phyloP scores from a whole-genome alignment of 257 asterid genomes.

The Parsonsia alboflavescens region DNA sequence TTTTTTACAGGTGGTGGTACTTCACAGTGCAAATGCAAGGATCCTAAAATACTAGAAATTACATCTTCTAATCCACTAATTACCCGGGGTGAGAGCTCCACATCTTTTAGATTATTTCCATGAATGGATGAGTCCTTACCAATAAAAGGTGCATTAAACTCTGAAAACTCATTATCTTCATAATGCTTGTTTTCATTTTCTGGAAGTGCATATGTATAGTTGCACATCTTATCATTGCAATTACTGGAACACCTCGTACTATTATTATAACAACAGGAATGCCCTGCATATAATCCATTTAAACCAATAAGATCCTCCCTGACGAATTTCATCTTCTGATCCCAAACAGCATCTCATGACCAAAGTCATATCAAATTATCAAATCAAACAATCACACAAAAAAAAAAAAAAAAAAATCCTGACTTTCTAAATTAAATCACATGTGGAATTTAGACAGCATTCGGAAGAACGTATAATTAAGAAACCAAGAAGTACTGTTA shows the following conservation, averaged over 20 bases:
- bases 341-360: no score
- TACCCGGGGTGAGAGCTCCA: conserved; percentile 32
- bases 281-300: conserved; percentile 49
- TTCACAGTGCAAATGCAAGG: conserved; percentile 41
- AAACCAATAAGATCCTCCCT: not conserved
- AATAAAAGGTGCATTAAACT: conserved; percentile 31
- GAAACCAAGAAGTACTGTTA: not conserved
- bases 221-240: conserved; percentile 26
- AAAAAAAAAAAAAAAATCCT: not conserved
- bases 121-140: conserved; percentile 25
- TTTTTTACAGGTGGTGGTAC: conserved; percentile 25
- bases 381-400: not conserved
- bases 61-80: conserved; percentile 44
- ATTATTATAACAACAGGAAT: conserved; percentile 33
- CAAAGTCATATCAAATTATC: not conserved
- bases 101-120: conserved; percentile 14
- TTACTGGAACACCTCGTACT: conserved; percentile 26
- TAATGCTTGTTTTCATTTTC: conserved; percentile 34
- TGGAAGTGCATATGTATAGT: conserved; percentile 27
- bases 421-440: not conserved
- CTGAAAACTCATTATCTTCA: conserved; percentile 17
- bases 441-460: not conserved
- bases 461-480: not conserved
- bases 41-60: conserved; percentile 41
- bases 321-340: not conserved